phyloP scores from a whole-genome alignment of 2,329 filamentous ascomycete species.

The Calonectria crousiana region DNA sequence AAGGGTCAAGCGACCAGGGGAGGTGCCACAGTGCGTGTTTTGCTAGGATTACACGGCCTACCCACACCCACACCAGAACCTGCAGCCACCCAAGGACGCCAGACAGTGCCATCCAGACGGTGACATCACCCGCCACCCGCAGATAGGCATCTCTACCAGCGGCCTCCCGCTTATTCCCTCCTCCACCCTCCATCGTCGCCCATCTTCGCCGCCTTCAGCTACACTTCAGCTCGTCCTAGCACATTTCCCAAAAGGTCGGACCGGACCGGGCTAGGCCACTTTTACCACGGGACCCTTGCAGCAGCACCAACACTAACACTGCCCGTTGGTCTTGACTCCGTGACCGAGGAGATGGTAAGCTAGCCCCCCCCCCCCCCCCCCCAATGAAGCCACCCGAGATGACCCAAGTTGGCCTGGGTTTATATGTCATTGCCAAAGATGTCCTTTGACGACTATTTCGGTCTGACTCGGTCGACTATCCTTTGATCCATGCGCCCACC shows the following conservation, averaged over 20 bases:
- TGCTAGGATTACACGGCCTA: background rate
- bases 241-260: background rate
- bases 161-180: slow-evolving; percentile 24
- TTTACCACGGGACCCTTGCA: slow-evolving; percentile 11
- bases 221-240: background rate
- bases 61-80: background rate
- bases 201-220: background rate
- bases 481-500: background rate
- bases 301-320: slow-evolving; percentile 11
- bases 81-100: background rate
- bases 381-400: background rate
- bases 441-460: background rate
- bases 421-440: background rate
- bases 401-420: background rate
- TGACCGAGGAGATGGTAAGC: slow-evolving; percentile 11
- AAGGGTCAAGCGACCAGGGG: slow-evolving; percentile 37
- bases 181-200: background rate
- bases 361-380: background rate
- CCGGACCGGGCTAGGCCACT: background rate
- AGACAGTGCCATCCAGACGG: slow-evolving; percentile 18
- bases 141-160: slow-evolving; percentile 9
- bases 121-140: slow-evolving; percentile 19
- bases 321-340: slow-evolving; percentile 2
- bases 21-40: slow-evolving; percentile 23
- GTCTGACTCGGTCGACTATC: background rate